Conservation (phyloP, 257 asterid genomes). For the Solanum ahanhuiri region DNA sequence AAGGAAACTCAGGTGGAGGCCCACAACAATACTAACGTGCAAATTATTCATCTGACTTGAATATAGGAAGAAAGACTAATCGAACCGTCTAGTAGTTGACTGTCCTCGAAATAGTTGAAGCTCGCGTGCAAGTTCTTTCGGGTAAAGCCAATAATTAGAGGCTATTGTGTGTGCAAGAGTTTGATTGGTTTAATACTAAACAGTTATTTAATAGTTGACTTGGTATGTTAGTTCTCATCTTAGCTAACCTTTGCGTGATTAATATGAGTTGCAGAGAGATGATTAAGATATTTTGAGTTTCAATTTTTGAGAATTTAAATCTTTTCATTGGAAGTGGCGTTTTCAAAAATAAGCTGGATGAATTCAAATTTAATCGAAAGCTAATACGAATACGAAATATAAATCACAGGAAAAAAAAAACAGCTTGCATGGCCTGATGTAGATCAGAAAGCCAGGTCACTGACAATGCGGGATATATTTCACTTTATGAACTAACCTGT, state of each 20-base stretch:
- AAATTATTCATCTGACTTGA: too few relatives aligned
- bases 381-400: not conserved
- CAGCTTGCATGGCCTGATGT: not conserved
- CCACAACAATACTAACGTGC: too few relatives aligned
- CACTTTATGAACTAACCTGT: not conserved
- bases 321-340: accelerated
- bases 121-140: not conserved
- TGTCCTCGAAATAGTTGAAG: not conserved
- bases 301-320: not conserved
- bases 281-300: not conserved
- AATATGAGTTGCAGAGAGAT: not conserved
- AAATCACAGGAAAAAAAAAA: not conserved
- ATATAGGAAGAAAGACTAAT: too few relatives aligned
- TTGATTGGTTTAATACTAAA: not conserved
- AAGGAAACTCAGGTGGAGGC: too few relatives aligned
- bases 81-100: accelerated
- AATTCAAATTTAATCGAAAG: not conserved
- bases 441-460: not conserved
- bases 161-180: not conserved
- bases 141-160: not conserved
- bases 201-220: not conserved
- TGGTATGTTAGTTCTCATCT: not conserved
- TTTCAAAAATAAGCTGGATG: accelerated
- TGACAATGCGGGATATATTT: not conserved
- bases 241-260: not conserved